These are phyloP conservation scores for Malassezia globosa DNA, from an alignment of 1,284 basidiomycete species.

Conservation along the genomic window DNA sequence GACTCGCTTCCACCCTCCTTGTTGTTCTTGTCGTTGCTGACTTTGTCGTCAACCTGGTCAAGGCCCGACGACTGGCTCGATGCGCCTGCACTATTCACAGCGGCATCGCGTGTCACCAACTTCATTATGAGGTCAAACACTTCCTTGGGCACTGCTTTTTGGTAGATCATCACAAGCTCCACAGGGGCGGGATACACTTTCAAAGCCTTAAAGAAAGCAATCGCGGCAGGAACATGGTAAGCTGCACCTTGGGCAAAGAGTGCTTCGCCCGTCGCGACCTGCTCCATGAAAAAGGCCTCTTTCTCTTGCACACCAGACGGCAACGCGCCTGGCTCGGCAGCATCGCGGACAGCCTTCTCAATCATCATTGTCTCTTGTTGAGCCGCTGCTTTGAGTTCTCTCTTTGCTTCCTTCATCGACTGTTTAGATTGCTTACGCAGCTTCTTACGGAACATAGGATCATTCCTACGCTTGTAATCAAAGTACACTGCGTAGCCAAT, in stretches of 20 bases:
- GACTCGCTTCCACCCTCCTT: no score
- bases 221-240: conserved; percentile 56
- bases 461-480: conserved; percentile 84
- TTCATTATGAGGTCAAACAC: conserved; percentile 85
- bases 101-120: conserved; percentile 75
- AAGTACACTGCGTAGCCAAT: conserved; percentile 57
- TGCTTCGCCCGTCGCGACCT: conserved; percentile 76
- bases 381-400: conserved; percentile 39
- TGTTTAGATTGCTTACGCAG: conserved; percentile 61
- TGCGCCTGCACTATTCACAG: conserved; percentile 39
- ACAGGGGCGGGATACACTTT: conserved; percentile 86
- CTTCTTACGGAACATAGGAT: conserved; percentile 73
- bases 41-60: conserved; percentile 70
- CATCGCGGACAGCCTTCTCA: conserved; percentile 26
- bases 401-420: conserved; percentile 56
- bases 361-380: conserved; percentile 26
- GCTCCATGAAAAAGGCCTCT: conserved; percentile 62
- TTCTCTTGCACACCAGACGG: conserved; percentile 59
- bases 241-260: conserved; percentile 62
- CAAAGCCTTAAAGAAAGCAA: conserved; percentile 83
- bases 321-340: conserved; percentile 27
- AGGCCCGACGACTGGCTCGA: conserved; percentile 54
- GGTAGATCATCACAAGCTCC: conserved; percentile 67
- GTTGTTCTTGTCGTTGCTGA: neutral
- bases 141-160: conserved; percentile 75